Base-by-base conservation (phyloP, 495 filamentous ascomycete genomes). In the Penicillium longicatenatum region DNA sequence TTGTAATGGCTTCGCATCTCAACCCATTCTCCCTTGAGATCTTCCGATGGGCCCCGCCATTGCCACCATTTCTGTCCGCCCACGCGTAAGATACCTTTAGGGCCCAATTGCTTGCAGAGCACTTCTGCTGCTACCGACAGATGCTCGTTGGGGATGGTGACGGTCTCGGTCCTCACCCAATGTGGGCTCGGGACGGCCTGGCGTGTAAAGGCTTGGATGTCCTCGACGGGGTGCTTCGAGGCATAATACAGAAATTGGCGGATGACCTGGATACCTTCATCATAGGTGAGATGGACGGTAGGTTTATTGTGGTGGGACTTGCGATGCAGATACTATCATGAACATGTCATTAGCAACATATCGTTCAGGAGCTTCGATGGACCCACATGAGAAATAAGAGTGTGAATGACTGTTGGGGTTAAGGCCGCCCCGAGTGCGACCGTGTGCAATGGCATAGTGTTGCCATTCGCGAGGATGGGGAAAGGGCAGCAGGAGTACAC, bases 61-160 rank as follows among this genome's bases (percentile, higher is more conserved):
- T 92, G 90, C 93, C 93, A 98, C 93, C 93, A 98, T 41, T 84
- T 84, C 70, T 82, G 80, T 0, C 93, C 93, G 19, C 93, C 93
- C 2, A 97, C 82, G 41, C 82, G 81, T 21, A 79, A 72, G 20
- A 97, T 78, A 0, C 90, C 93, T 16, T 86, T 81, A 4, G 81
- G 82, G 0, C 93, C 93, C 24, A 97, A 80, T 66, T 97, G 86
- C 16, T 82, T 78, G 35, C 80, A 76, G 12, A 98, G 52, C 4
- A 80, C 66, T 22, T 77, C 72, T 0, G 91, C 91, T 0, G 91
- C 84, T 20, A 80, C 69, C 4, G 75, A 67, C 14, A 96, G 68
- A 39, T 82, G 75, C 39, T 86, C 62, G 7, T 83, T 73, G 0
- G 89, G 79, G 48, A 98, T 87, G 37, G 83, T 80, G 42, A 91